These are phyloP conservation scores for Babjeviella inositovora DNA, from an alignment of 805 yeast genomes.

Conservation along the genomic window DNA sequence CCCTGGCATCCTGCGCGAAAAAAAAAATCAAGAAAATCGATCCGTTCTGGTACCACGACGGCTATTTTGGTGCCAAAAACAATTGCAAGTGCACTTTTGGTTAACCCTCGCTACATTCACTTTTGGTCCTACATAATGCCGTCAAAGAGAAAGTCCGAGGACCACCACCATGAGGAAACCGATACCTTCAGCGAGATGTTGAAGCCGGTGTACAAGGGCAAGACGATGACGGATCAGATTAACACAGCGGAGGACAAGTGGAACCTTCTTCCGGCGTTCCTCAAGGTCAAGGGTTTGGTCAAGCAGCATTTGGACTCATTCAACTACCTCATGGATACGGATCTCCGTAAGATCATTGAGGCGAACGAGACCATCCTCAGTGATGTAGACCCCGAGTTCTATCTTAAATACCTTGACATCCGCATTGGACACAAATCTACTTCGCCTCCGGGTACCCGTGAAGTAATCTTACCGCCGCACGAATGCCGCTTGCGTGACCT, in stretches of 20 bases:
- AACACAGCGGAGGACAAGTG: slow-evolving; percentile 92
- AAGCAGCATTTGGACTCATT: slow-evolving; percentile 98
- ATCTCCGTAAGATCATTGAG: slow-evolving; percentile 76
- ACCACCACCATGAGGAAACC: slow-evolving; percentile 15
- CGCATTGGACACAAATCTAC: slow-evolving; percentile 73
- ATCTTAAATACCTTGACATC: slow-evolving; percentile 82
- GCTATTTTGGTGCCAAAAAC: too few relatives aligned
- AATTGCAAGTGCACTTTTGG: too few relatives aligned
- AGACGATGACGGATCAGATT: slow-evolving; percentile 71
- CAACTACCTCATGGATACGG: slow-evolving; percentile 89
- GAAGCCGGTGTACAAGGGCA: slow-evolving; percentile 76
- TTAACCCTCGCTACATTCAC: too few relatives aligned
- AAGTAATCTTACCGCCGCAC: slow-evolving; percentile 71
- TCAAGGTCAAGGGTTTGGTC: slow-evolving; percentile 89
- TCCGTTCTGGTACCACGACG: too few relatives aligned
- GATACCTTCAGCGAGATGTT: slow-evolving; percentile 64
- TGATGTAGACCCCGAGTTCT: slow-evolving; percentile 96
- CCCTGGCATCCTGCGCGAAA: too few relatives aligned
- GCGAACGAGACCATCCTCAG: slow-evolving; percentile 83
- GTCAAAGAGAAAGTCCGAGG: slow-evolving; percentile 2
- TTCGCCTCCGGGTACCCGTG: slow-evolving; percentile 29
- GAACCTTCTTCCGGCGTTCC: slow-evolving; percentile 90
- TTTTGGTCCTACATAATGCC: slow-evolving; percentile 1
- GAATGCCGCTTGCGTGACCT: slow-evolving; percentile 90
- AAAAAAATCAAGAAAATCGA: too few relatives aligned